Conservation (phyloP, 208 protist genomes). For the Lotmaria passim region DNA sequence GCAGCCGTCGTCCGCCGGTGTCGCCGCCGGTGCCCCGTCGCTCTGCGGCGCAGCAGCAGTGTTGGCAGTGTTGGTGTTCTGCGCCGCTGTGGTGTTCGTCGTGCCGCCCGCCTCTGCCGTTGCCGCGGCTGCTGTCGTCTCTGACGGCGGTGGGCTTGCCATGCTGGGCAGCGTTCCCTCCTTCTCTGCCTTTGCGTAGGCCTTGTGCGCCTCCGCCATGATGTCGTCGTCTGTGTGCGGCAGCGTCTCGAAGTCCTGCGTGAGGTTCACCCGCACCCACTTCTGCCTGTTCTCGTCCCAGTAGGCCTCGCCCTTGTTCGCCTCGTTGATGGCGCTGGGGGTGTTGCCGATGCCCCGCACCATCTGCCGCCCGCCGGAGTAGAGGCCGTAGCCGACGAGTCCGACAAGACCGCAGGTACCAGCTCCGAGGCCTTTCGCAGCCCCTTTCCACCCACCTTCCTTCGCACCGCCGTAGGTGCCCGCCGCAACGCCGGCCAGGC, state of each 20-base stretch:
- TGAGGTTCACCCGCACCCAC: slow-evolving; percentile 59
- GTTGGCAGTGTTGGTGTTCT: background rate
- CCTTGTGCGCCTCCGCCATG: slow-evolving; percentile 32
- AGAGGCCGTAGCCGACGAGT: slow-evolving; percentile 38
- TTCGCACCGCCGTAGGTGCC: slow-evolving; percentile 29
- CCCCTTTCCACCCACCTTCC: slow-evolving; percentile 34
- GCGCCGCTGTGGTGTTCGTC: background rate
- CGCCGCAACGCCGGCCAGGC: slow-evolving; percentile 38
- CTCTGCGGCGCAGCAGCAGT: background rate
- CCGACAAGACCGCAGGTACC: slow-evolving; percentile 36
- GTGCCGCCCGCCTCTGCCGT: background rate
- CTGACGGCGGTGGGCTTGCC: background rate
- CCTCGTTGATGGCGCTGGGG: slow-evolving; percentile 37
- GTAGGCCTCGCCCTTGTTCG: slow-evolving; percentile 35
- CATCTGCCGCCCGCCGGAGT: slow-evolving; percentile 41
- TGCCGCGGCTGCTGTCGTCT: background rate
- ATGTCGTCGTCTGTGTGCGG: slow-evolving; percentile 59
- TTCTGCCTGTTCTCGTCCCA: slow-evolving; percentile 54
- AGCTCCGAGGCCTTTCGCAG: slow-evolving; percentile 41
- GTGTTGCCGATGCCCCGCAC: slow-evolving; percentile 52
- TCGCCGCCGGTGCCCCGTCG: background rate
- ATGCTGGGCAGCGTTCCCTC: slow-evolving; percentile 6
- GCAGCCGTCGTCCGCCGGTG: background rate
- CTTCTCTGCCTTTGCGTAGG: slow-evolving; percentile 21
- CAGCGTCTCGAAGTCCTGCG: slow-evolving; percentile 33